phyloP scores from a whole-genome alignment of 306 rosid species.

The Castanea sativa region DNA sequence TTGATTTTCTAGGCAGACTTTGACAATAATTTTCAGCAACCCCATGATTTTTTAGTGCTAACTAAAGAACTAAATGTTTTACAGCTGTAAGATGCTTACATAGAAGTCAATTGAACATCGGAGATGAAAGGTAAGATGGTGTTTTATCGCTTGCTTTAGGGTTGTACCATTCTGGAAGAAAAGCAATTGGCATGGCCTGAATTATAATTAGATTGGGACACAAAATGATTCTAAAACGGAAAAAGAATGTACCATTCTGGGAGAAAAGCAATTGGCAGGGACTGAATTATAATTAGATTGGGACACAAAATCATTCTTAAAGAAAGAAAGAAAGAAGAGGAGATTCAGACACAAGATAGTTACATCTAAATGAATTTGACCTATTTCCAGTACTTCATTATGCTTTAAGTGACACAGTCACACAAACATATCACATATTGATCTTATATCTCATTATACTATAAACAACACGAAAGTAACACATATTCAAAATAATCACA shows the following conservation, averaged over 20 bases:
- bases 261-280: not conserved
- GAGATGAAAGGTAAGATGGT: not conserved
- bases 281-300: not conserved
- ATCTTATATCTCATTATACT: too few relatives aligned
- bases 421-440: too few relatives aligned
- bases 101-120: not conserved
- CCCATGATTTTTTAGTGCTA: slow-evolving; percentile 19
- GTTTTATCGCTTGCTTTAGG: slow-evolving; percentile 5
- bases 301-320: too few relatives aligned
- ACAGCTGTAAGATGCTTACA: slow-evolving; percentile 11
- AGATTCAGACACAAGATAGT: not conserved
- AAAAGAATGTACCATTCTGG: not conserved
- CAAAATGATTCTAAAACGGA: too few relatives aligned
- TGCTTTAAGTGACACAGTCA: too few relatives aligned
- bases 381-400: too few relatives aligned
- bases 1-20: slow-evolving; percentile 7
- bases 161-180: slow-evolving; percentile 2
- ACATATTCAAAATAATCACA: too few relatives aligned
- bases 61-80: not conserved
- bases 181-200: not conserved
- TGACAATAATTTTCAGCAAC: slow-evolving; percentile 11
- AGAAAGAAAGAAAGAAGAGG: too few relatives aligned
- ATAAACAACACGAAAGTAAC: too few relatives aligned
- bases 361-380: not conserved
- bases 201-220: not conserved